phyloP scores from a whole-genome alignment of 202 grass and related monocot species.

The Digitaria exilis region DNA sequence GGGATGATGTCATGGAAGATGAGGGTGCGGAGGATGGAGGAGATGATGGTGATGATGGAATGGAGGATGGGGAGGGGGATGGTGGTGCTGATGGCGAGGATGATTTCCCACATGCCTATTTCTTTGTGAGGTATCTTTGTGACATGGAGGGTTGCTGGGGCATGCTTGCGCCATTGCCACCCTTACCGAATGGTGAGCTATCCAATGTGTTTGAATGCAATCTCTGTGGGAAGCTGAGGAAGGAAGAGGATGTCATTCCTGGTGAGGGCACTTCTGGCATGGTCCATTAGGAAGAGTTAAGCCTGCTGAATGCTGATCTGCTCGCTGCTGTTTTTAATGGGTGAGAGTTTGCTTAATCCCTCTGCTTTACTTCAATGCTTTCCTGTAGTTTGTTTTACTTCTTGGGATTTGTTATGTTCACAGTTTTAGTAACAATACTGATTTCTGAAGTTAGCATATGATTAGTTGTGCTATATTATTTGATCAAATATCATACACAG shows the following conservation, averaged over 20 bases:
- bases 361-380: not conserved
- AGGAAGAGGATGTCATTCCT: conserved; percentile 42
- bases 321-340: conserved; percentile 9
- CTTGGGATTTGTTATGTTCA: not conserved
- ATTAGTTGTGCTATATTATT: not conserved
- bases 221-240: conserved; percentile 66
- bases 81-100: conserved; percentile 12
- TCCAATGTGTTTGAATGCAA: conserved; percentile 88
- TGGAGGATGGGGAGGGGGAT: conserved; percentile 47
- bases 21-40: conserved; percentile 39
- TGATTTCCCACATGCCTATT: conserved; percentile 75
- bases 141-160: conserved; percentile 66
- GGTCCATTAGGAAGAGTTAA: conserved; percentile 28
- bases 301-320: not conserved
- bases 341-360: not conserved
- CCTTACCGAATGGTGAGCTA: conserved; percentile 42
- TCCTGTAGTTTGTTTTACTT: not conserved
- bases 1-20: conserved; percentile 60
- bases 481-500: not conserved
- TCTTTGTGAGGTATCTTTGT: conserved; percentile 84
- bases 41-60: conserved; percentile 49
- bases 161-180: conserved; percentile 78
- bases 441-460: not conserved
- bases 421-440: conserved; percentile 14
- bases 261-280: conserved; percentile 44